A percentile compares a stretch with the other conserved stretches of the same genome.
These are phyloP conservation scores for Carex arenaria DNA, from an alignment of 202 grass and related monocot species.

Conservation along the genomic window DNA sequence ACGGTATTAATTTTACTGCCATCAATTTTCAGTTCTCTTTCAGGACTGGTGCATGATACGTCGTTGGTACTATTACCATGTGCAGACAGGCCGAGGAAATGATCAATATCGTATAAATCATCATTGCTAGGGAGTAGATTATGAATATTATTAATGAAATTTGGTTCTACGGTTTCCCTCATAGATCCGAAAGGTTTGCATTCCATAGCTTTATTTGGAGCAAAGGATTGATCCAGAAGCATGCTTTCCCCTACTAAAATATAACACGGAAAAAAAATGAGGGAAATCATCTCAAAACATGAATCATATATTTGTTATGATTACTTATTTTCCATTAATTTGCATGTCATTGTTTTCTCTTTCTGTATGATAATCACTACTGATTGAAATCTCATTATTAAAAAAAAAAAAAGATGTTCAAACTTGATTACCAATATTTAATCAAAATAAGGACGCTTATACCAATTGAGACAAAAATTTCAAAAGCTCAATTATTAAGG, in stretches of 20 bases:
- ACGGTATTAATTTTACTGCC: not conserved
- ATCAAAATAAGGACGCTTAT: not conserved
- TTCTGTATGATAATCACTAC: not conserved
- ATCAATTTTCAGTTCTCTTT: not conserved
- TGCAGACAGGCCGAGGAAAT: not conserved
- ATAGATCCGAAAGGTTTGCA: not conserved
- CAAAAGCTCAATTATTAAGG: not conserved
- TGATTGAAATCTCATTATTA: not conserved
- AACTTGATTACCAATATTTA: not conserved
- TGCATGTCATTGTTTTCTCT: not conserved
- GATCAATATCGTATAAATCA: slow-evolving; percentile 19
- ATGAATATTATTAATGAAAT: slow-evolving; percentile 17
- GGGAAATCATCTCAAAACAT: slow-evolving; percentile 11
- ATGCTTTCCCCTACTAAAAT: not conserved
- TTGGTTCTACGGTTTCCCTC: slow-evolving; percentile 12
- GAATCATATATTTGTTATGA: not conserved
- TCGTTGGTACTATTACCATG: not conserved
- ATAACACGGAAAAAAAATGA: not conserved
- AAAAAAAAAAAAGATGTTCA: not conserved
- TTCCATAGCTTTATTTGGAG: not conserved
- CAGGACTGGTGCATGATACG: not conserved
- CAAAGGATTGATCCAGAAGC: slow-evolving; percentile 9
- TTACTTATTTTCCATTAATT: not conserved
- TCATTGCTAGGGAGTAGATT: slow-evolving; percentile 18
- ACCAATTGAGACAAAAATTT: not conserved